These are phyloP conservation scores for Lophium mytilinum DNA, from an alignment of 495 filamentous ascomycete genomes.

Conservation along the genomic window DNA sequence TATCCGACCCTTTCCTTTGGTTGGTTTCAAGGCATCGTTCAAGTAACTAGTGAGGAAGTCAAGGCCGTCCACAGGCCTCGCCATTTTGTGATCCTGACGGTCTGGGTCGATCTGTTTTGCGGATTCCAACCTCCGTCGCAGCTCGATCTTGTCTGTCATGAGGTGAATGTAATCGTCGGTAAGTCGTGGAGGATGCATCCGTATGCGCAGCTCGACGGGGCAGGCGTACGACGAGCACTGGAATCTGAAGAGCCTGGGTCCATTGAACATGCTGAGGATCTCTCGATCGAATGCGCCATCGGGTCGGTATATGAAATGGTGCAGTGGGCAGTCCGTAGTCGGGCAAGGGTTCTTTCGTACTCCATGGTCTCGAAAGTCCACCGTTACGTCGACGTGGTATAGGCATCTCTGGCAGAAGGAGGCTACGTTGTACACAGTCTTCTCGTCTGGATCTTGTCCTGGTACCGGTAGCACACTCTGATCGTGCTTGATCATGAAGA, in stretches of 20 bases:
- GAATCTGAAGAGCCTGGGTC: conserved; percentile 37
- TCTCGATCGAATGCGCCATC: neutral
- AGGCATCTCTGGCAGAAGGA: conserved; percentile 42
- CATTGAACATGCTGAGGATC: neutral
- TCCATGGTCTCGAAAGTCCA: conserved; percentile 32
- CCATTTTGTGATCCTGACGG: conserved; percentile 44
- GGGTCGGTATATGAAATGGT: conserved; percentile 31
- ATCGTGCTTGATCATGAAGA: conserved; percentile 44
- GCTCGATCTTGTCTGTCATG: conserved; percentile 47
- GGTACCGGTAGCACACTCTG: conserved; percentile 42
- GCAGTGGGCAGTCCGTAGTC: conserved; percentile 29
- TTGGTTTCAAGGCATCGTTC: conserved; percentile 48
- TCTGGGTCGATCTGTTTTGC: conserved; percentile 50
- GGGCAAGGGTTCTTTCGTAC: conserved; percentile 26
- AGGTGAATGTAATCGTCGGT: conserved; percentile 40
- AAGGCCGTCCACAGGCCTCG: conserved; percentile 44
- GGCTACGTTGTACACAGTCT: conserved; percentile 43
- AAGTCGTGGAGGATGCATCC: conserved; percentile 48
- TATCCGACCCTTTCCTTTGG: conserved; percentile 44
- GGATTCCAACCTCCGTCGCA: conserved; percentile 45
- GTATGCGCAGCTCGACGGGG: conserved; percentile 46
- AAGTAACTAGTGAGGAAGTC: conserved; percentile 55
- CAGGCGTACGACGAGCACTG: conserved; percentile 54
- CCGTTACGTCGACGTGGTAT: conserved; percentile 22
- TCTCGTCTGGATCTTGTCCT: conserved; percentile 33